phyloP scores from a whole-genome alignment of 345 rosid genomes.

The Hibiscus tridactylites region DNA sequence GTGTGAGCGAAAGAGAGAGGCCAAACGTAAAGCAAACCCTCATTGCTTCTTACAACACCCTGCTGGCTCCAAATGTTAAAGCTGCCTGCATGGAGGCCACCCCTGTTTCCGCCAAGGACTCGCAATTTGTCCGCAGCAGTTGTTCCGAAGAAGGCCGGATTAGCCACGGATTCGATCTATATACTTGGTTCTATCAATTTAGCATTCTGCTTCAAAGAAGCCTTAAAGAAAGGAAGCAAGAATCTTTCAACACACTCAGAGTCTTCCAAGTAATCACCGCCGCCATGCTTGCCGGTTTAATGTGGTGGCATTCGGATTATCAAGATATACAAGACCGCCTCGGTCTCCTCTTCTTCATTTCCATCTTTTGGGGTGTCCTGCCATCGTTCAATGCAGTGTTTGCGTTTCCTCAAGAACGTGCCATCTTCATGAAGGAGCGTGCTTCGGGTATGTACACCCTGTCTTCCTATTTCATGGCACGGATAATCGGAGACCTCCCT shows the following conservation, averaged over 20 bases:
- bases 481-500: not conserved
- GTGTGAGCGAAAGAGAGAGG: slow-evolving; percentile 47
- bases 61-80: slow-evolving; percentile 57
- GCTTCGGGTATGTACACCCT: slow-evolving; percentile 2
- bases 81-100: slow-evolving; percentile 34
- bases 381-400: not conserved
- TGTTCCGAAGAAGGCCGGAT: slow-evolving; percentile 14
- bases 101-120: slow-evolving; percentile 17
- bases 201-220: slow-evolving; percentile 70
- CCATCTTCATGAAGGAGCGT: slow-evolving; percentile 1
- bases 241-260: slow-evolving; percentile 60
- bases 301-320: slow-evolving; percentile 95
- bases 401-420: not conserved
- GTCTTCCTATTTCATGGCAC: slow-evolving; percentile 2
- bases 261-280: slow-evolving; percentile 74
- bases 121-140: not conserved
- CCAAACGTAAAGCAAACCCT: slow-evolving; percentile 46
- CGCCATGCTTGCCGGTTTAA: slow-evolving; percentile 54
- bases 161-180: slow-evolving; percentile 15
- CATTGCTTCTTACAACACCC: slow-evolving; percentile 27
- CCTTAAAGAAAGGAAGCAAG: slow-evolving; percentile 76
- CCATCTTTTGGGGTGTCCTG: slow-evolving; percentile 1
- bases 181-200: slow-evolving; percentile 67
- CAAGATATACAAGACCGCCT: slow-evolving; percentile 48
- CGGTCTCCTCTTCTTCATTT: not conserved